A percentile compares a stretch with the other conserved stretches of the same genome.
Evolutionary conservation across 495 filamentous ascomycete genomes (phyloP).

Genomic region (Neurospora pannonica): DNA sequence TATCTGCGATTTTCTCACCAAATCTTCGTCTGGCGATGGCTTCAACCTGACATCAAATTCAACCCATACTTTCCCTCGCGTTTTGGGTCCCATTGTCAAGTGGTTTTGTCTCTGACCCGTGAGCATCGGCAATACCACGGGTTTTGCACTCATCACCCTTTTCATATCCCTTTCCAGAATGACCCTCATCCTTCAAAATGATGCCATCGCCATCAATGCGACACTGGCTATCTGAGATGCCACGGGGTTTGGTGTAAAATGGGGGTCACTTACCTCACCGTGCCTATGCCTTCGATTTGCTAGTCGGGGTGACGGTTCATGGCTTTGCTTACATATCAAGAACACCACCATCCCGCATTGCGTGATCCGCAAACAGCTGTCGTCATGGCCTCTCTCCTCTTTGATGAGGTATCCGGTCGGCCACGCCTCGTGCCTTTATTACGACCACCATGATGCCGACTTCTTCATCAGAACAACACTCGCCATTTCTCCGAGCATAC

Average conservation of each 20-base stretch:
- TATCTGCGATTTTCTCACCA: not conserved
- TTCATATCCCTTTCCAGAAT: not conserved
- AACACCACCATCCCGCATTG: not conserved
- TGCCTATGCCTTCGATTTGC: not conserved
- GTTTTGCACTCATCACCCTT: not conserved
- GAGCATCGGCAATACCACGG: not conserved
- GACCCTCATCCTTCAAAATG: not conserved
- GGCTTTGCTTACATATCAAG: not conserved
- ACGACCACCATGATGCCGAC: not conserved
- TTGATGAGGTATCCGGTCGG: not conserved
- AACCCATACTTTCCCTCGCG: not conserved
- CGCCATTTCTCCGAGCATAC: not conserved
- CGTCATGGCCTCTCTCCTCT: not conserved
- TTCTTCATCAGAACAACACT: not conserved
- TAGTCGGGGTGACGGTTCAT: not conserved
- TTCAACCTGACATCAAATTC: not conserved
- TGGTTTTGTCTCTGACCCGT: not conserved
- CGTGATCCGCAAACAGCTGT: not conserved
- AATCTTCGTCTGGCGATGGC: not conserved
- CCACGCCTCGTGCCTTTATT: not conserved
- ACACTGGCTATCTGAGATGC: not conserved
- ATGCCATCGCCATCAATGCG: not conserved
- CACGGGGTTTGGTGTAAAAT: not conserved
- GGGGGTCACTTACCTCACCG: not conserved
- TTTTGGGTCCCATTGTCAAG: not conserved